Base-by-base conservation (phyloP, 495 filamentous ascomycete genomes). In the Penicillium alfredii region DNA sequence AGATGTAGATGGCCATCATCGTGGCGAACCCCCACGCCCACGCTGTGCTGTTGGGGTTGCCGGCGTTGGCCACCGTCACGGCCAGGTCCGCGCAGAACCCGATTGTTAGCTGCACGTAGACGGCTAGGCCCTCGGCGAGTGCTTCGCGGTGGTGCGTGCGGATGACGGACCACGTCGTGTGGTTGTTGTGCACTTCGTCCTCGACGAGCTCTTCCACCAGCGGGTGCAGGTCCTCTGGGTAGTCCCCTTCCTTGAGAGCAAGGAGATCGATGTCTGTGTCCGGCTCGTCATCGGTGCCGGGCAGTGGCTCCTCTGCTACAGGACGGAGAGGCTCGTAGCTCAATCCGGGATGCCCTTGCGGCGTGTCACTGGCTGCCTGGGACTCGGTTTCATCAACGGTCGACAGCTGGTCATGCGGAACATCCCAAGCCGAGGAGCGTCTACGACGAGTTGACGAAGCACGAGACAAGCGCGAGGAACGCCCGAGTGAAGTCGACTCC, bases 1-100 rank as follows among this genome's bases (percentile, higher is more conserved):
- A 69, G 14, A 80, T 65, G 37, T 76, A 76, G 29, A 77, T 76
- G 7, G 61, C 74, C 27, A 76, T 65, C 74, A 78, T 78, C 18
- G 68, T 68, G 8, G 67, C 72, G 4, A 77, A 55, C 1, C 73
- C 74, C 73, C 73, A 79, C 6, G 67, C 63, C 69, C 68, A 75
- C 12, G 57, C 64, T 3, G 66, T 69, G 3, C 67, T 68, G 38
- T 66, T 65, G 10, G 73, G 73, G 24, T 67, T 63, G 3, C 63
- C 64, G 1, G 44, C 44, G 2, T 57, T 41, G 12, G 65, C 67
- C 5, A 69, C 42, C 5, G 66, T 71, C 11, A 75, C 72, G 0
- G 64, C 52, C 8, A 77, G 56, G 28, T 70, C 69, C 26, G 61
- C 66, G 18, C 57, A 68, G 44, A 75, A 67, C 13, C 66, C 71